A percentile compares a stretch with the other conserved stretches of the same genome.
Conservation (phyloP, 768 basidiomycete species). For the Mycena rosella region DNA sequence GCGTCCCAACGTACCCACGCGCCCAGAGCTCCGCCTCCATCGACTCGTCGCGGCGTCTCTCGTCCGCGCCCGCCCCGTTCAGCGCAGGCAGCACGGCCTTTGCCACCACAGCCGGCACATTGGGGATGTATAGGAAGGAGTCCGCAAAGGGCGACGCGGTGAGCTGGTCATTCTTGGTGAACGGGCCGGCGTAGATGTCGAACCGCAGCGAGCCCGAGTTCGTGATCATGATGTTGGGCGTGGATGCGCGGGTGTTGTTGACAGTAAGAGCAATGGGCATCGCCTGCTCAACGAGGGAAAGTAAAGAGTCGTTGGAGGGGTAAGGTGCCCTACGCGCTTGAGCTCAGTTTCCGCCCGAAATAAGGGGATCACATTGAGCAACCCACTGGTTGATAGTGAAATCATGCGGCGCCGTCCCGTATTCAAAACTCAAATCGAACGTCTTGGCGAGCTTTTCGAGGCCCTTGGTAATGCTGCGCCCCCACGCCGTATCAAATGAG, state of each 20-base stretch:
- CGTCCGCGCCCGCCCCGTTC: slow-evolving; percentile 60
- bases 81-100: slow-evolving; percentile 65
- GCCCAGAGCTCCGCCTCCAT: slow-evolving; percentile 57
- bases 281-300: slow-evolving; percentile 64
- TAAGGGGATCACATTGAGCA: too few relatives aligned
- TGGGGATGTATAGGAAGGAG: slow-evolving; percentile 71
- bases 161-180: slow-evolving; percentile 86
- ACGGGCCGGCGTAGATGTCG: slow-evolving; percentile 75
- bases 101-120: slow-evolving; percentile 64
- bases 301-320: slow-evolving; percentile 69
- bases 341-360: slow-evolving; percentile 1
- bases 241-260: slow-evolving; percentile 72
- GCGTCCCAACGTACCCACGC: slow-evolving; percentile 62
- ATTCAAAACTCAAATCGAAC: slow-evolving; percentile 74
- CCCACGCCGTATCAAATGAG: slow-evolving; percentile 73
- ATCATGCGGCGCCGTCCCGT: slow-evolving; percentile 82
- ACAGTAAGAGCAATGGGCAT: slow-evolving; percentile 67
- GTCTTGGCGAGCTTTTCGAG: slow-evolving; percentile 63
- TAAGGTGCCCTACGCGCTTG: slow-evolving; percentile 63
- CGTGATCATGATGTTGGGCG: slow-evolving; percentile 73
- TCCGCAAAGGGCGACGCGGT: slow-evolving; percentile 80
- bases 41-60: slow-evolving; percentile 48
- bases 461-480: slow-evolving; percentile 66
- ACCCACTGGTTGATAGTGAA: slow-evolving; percentile 75
- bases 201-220: slow-evolving; percentile 77